Percentiles rank a stretch among this genome's conserved stretches.
phyloP scores from a whole-genome alignment of 257 asterid genomes.

The Nicotiana tomentosiformis region DNA sequence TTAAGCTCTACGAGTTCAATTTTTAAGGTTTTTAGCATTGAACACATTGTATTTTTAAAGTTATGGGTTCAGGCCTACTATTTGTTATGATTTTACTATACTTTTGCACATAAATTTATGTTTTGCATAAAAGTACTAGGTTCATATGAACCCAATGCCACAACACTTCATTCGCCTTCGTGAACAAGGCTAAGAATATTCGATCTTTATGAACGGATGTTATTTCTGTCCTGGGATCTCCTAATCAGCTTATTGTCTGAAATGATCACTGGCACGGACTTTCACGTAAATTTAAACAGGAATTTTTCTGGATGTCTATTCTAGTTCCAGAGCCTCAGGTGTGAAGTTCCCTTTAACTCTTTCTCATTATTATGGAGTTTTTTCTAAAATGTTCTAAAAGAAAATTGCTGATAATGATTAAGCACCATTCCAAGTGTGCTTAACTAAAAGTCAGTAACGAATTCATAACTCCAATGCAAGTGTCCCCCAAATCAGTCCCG shows the following conservation, averaged over 20 bases:
- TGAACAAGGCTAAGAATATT: not conserved
- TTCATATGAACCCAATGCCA: too few relatives aligned
- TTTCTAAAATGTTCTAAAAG: not conserved
- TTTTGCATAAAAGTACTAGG: too few relatives aligned
- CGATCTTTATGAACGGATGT: not conserved
- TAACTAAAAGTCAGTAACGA: not conserved
- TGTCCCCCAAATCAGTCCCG: too few relatives aligned
- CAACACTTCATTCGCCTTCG: too few relatives aligned
- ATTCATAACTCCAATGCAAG: not conserved
- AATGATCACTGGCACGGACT: not conserved
- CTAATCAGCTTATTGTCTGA: not conserved
- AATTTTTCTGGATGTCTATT: not conserved
- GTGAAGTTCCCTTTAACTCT: not conserved
- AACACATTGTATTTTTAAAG: too few relatives aligned
- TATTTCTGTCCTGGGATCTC: not conserved
- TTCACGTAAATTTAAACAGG: not conserved
- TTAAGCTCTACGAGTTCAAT: too few relatives aligned
- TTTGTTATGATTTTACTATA: too few relatives aligned
- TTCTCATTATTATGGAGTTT: not conserved
- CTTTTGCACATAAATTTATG: too few relatives aligned
- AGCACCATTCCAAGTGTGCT: not conserved
- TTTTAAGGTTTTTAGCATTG: too few relatives aligned
- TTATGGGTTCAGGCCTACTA: too few relatives aligned
- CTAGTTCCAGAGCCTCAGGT: not conserved
- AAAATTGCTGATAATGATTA: not conserved